Percentiles rank a stretch among this genome's conserved stretches.
Evolutionary conservation across 148 eudicot species (phyloP).

Genomic region (Talinum fruticosum): DNA sequence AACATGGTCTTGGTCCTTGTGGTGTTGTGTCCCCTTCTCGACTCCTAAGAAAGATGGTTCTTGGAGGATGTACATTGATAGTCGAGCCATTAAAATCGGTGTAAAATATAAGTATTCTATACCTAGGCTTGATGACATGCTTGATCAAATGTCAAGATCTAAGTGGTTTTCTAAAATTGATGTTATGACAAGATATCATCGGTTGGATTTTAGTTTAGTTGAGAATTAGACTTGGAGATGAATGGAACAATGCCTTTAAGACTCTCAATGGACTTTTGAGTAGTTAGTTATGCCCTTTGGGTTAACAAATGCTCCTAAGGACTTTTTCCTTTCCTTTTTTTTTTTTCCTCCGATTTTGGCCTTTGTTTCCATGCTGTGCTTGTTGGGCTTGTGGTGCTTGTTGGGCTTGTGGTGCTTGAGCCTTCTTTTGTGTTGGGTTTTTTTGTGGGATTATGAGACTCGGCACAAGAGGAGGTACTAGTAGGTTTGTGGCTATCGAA

Average conservation of each 20-base stretch:
- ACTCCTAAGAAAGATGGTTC: not conserved
- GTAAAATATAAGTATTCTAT: not conserved
- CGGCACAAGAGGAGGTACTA: not conserved
- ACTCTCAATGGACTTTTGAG: not conserved
- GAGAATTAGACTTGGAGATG: not conserved
- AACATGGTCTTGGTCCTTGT: not conserved
- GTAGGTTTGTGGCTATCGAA: not conserved
- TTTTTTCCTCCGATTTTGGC: too few relatives aligned
- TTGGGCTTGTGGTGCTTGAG: not conserved
- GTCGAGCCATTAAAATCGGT: not conserved
- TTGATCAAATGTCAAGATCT: not conserved
- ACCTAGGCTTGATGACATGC: slow-evolving; percentile 3
- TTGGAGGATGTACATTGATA: not conserved
- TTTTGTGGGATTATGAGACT: not conserved
- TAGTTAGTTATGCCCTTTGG: not conserved
- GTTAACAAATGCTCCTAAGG: too few relatives aligned
- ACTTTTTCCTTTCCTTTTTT: too few relatives aligned
- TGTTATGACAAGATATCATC: not conserved
- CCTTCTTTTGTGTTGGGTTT: too few relatives aligned
- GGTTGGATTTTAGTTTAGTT: not conserved
- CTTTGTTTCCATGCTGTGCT: not conserved
- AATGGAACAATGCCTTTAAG: too few relatives aligned
- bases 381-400: too few relatives aligned
- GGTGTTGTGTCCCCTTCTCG: not conserved
- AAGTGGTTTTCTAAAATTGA: slow-evolving; percentile 1